phyloP scores from a whole-genome alignment of 1,284 basidiomycete species.

The Testicularia cyperi region DNA sequence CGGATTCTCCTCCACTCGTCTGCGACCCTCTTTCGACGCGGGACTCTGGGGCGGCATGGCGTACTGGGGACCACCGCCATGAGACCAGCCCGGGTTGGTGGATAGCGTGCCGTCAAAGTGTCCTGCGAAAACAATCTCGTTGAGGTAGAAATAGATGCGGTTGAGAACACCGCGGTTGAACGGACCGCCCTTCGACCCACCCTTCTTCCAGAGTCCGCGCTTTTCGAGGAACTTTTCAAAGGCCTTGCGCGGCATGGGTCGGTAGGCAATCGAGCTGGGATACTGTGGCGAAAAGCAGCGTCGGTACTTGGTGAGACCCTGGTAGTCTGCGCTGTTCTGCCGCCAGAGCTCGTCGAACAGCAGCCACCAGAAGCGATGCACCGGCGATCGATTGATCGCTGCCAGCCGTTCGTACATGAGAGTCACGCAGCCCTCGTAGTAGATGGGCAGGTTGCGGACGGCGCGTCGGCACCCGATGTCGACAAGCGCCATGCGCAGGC shows the following conservation, averaged over 20 bases:
- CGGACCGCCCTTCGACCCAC: constrained; percentile 63
- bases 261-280: constrained; percentile 73
- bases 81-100: constrained; percentile 10
- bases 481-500: constrained; percentile 64
- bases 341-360: constrained; percentile 68
- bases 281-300: constrained; percentile 73
- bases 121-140: constrained; percentile 68
- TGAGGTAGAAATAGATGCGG: constrained; percentile 73
- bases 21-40: constrained; percentile 52
- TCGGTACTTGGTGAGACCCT: constrained; percentile 69
- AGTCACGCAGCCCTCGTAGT: constrained; percentile 65
- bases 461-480: constrained; percentile 65
- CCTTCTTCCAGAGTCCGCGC: constrained; percentile 67
- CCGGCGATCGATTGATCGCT: constrained; percentile 65
- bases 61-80: too few relatives aligned
- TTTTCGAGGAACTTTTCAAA: constrained; percentile 71
- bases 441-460: constrained; percentile 66
- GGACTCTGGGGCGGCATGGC: too few relatives aligned
- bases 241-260: constrained; percentile 69
- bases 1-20: constrained; percentile 2
- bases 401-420: constrained; percentile 68
- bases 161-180: constrained; percentile 74
- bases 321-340: constrained; percentile 37
- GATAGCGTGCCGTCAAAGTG: constrained; percentile 13
- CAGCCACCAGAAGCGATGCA: constrained; percentile 78